Evolutionary conservation across 192 early-diverging fungal genomes (phyloP).

Genomic region (Coemansia sp.): DNA sequence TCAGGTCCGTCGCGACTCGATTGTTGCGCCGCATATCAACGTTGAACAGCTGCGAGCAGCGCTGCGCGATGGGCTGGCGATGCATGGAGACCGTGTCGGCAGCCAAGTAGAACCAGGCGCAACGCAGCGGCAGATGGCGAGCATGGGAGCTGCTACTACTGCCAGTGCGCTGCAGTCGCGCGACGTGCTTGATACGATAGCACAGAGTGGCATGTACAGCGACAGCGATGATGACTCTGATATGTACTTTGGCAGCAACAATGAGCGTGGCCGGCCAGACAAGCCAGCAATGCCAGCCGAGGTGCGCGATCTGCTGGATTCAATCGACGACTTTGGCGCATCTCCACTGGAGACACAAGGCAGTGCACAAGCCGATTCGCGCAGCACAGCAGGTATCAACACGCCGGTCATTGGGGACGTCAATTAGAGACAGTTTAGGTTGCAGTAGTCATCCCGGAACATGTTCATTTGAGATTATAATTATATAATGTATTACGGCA

Average conservation of each 20-base stretch:
- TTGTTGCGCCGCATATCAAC: conserved; percentile 30
- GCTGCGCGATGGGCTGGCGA: conserved; percentile 31
- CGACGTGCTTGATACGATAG: conserved; percentile 11
- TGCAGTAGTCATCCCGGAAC: no score
- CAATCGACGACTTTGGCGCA: conserved; percentile 22
- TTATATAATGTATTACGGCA: conserved; percentile 4
- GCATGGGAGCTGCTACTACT: background rate
- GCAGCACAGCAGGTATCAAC: conserved; percentile 29
- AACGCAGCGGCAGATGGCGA: background rate
- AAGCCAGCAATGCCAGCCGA: conserved; percentile 26
- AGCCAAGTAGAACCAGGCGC: background rate
- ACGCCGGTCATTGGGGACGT: conserved; percentile 41
- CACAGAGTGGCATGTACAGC: conserved; percentile 1
- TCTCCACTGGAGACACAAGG: background rate
- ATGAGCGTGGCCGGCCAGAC: background rate
- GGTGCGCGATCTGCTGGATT: conserved; percentile 44
- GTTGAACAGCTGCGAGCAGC: conserved; percentile 49
- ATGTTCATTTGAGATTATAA: conserved; percentile 26
- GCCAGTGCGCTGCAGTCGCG: conserved; percentile 3
- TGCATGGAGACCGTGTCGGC: conserved; percentile 26
- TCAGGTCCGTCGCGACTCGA: conserved; percentile 35
- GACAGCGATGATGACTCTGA: background rate
- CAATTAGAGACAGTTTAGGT: conserved; percentile 5
- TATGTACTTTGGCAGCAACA: background rate
- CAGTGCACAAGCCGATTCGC: conserved; percentile 7